Conservation (phyloP, 768 basidiomycete species). For the Pleurotus citrinopileatus region DNA sequence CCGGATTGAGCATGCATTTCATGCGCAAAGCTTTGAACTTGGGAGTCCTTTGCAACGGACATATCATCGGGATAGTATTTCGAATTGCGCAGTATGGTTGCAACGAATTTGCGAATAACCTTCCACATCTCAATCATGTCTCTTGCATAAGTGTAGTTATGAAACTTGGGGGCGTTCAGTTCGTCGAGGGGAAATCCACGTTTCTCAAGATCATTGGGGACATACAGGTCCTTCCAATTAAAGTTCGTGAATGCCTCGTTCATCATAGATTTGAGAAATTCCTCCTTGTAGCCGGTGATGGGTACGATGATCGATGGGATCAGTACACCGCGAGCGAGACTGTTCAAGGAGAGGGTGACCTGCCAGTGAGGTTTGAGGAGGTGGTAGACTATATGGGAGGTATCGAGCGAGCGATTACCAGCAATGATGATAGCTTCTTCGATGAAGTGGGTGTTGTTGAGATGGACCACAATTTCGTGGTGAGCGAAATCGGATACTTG, state of each 20-base stretch:
- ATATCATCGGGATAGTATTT: constrained; percentile 17
- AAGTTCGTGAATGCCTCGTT: constrained; percentile 20
- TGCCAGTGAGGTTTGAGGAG: constrained; percentile 27
- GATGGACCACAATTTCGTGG: constrained; percentile 25
- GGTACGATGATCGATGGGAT: constrained; percentile 22
- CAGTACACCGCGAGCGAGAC: constrained; percentile 21
- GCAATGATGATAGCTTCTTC: constrained; percentile 28
- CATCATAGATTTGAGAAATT: constrained; percentile 16
- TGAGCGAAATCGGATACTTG: constrained; percentile 25
- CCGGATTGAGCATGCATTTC: neutral
- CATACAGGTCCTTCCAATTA: constrained; percentile 22
- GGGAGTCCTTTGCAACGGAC: constrained; percentile 17
- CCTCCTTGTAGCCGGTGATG: constrained; percentile 17
- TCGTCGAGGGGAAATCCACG: constrained; percentile 27
- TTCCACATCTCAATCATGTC: constrained; percentile 22
- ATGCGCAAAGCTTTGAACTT: constrained; percentile 4
- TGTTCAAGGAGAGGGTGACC: constrained; percentile 26
- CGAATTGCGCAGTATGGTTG: constrained; percentile 13
- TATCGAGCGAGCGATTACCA: constrained; percentile 20
- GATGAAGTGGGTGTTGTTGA: constrained; percentile 27
- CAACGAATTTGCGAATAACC: constrained; percentile 22
- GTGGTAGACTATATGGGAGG: constrained; percentile 21
- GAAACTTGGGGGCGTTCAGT: constrained; percentile 22
- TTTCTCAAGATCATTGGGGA: constrained; percentile 22
- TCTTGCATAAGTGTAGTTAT: constrained; percentile 27